Conservation (phyloP, 225 moss, liverwort and hornwort genomes). For the Polytrichum commune region DNA sequence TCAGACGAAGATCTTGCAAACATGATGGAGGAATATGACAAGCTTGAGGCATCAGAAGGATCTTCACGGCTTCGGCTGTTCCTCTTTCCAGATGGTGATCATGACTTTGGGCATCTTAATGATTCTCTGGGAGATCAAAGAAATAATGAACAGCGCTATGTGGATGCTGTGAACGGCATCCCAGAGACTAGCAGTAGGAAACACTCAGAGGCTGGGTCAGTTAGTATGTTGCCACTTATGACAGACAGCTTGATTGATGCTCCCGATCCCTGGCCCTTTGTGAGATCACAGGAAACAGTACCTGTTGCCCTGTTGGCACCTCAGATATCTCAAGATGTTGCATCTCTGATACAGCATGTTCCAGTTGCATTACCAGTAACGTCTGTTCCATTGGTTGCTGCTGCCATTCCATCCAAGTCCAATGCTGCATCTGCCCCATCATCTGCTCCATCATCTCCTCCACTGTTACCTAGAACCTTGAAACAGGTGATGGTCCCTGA, state of each 20-base stretch:
- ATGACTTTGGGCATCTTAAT: slow-evolving; percentile 45
- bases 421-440: slow-evolving; percentile 53
- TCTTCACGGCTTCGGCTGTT: slow-evolving; percentile 87
- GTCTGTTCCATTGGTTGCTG: slow-evolving; percentile 23
- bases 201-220: slow-evolving; percentile 42
- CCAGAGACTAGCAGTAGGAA: slow-evolving; percentile 54
- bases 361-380: slow-evolving; percentile 65
- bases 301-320: slow-evolving; percentile 69
- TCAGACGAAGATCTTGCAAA: slow-evolving; percentile 89
- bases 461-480: slow-evolving; percentile 48
- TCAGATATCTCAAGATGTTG: slow-evolving; percentile 72
- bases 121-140: slow-evolving; percentile 66
- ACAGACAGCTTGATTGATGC: slow-evolving; percentile 60
- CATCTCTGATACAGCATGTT: slow-evolving; percentile 64
- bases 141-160: slow-evolving; percentile 86
- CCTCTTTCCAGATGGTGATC: slow-evolving; percentile 71
- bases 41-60: slow-evolving; percentile 59
- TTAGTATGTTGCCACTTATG: slow-evolving; percentile 33
- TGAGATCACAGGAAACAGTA: slow-evolving; percentile 55
- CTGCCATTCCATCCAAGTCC: slow-evolving; percentile 23
- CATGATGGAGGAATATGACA: slow-evolving; percentile 99
- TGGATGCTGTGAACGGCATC: slow-evolving; percentile 92
- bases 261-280: slow-evolving; percentile 58
- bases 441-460: slow-evolving; percentile 94
- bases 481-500: slow-evolving; percentile 59